These are phyloP conservation scores for Pseudogymnoascus sp. DNA, from an alignment of 2,329 filamentous ascomycete genomes.

Conservation along the genomic window DNA sequence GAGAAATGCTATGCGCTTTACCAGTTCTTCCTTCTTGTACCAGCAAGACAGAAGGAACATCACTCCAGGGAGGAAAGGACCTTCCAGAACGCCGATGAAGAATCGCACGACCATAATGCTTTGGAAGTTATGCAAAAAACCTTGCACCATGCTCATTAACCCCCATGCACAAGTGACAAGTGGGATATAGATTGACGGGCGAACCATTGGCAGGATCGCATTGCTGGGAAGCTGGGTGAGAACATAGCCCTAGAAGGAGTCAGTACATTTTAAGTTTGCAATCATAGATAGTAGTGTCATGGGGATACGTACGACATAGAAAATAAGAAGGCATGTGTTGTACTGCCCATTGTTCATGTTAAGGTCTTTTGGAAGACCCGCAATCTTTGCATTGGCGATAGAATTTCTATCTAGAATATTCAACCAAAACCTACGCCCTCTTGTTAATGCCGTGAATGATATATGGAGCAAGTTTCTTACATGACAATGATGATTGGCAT, in stretches of 20 bases:
- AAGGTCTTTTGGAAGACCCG: slow-evolving; percentile 8
- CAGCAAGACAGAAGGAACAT: slow-evolving; percentile 18
- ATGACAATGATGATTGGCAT: slow-evolving; percentile 9
- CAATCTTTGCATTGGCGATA: slow-evolving; percentile 12
- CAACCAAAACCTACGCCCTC: slow-evolving; percentile 8
- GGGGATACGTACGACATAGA: slow-evolving; percentile 14
- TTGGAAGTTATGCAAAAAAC: slow-evolving; percentile 17
- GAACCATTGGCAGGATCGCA: slow-evolving; percentile 18
- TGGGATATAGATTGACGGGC: slow-evolving; percentile 22
- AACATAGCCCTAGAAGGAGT: background rate
- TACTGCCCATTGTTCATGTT: slow-evolving; percentile 14
- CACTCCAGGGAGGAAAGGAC: slow-evolving; percentile 18
- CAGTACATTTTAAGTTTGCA: background rate
- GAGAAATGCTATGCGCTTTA: slow-evolving; percentile 19
- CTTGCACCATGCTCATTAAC: slow-evolving; percentile 18
- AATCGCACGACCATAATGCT: slow-evolving; percentile 17
- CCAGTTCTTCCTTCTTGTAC: slow-evolving; percentile 23
- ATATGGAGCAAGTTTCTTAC: background rate
- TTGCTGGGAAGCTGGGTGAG: slow-evolving; percentile 18
- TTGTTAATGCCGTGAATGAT: background rate
- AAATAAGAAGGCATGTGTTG: slow-evolving; percentile 16
- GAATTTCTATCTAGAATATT: slow-evolving; percentile 12
- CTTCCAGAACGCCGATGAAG: slow-evolving; percentile 17
- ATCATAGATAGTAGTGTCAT: background rate
- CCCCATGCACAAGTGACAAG: slow-evolving; percentile 18